Evolutionary conservation across 768 basidiomycete genomes (phyloP).

Genomic region (Gymnopilus junonius): DNA sequence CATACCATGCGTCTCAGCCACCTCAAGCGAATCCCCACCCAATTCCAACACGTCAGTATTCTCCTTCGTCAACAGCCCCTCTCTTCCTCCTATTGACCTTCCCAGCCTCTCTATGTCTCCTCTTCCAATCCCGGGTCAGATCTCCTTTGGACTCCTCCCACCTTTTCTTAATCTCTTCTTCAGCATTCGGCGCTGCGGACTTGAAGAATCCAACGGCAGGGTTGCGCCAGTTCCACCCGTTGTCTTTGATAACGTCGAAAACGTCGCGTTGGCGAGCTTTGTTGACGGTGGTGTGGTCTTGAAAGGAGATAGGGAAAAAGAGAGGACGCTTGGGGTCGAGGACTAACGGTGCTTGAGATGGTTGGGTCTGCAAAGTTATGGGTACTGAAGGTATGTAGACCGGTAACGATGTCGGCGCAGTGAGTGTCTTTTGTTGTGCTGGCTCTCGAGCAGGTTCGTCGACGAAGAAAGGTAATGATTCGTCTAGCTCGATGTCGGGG

Average conservation of each 20-base stretch:
- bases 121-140: conserved; percentile 80
- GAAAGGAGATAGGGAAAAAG: conserved; percentile 70
- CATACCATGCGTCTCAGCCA: not conserved
- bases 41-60: conserved; percentile 7
- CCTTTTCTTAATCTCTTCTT: conserved; percentile 62
- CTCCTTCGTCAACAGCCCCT: conserved; percentile 34
- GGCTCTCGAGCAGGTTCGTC: conserved; percentile 10
- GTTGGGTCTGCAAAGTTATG: conserved; percentile 23
- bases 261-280: conserved; percentile 48
- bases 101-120: conserved; percentile 73
- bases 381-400: not conserved
- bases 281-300: conserved; percentile 20
- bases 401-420: conserved; percentile 8
- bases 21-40: not conserved
- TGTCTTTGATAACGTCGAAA: conserved; percentile 51
- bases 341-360: conserved; percentile 31
- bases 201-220: conserved; percentile 48
- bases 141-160: conserved; percentile 76
- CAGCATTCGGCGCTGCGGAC: conserved; percentile 39
- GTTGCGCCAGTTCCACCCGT: conserved; percentile 53
- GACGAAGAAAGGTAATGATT: conserved; percentile 45
- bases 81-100: conserved; percentile 63
- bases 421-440: conserved; percentile 5
- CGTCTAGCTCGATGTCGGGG: conserved; percentile 72
- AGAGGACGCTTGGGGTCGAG: conserved; percentile 60